These are phyloP conservation scores for Coniochaeta sp. DNA, from an alignment of 2,329 filamentous ascomycete species.

Conservation along the genomic window DNA sequence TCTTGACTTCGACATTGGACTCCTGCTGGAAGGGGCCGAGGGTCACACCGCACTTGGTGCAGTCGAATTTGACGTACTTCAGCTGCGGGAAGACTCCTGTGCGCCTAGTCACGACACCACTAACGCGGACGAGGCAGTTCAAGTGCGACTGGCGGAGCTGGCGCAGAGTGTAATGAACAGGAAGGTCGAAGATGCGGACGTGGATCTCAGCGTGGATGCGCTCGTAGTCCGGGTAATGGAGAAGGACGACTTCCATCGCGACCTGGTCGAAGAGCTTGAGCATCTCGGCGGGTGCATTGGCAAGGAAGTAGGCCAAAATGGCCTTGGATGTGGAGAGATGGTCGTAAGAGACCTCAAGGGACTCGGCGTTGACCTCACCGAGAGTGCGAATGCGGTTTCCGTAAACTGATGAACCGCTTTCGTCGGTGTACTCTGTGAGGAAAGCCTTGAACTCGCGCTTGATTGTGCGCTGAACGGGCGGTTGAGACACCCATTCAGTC, in stretches of 20 bases:
- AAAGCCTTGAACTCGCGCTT: constrained; percentile 97
- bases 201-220: constrained; percentile 97
- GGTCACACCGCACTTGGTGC: constrained; percentile 83
- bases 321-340: constrained; percentile 88
- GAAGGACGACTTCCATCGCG: constrained; percentile 89
- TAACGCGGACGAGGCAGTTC: constrained; percentile 91
- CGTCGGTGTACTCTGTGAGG: constrained; percentile 90
- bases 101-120: constrained; percentile 88
- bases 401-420: constrained; percentile 85
- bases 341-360: constrained; percentile 91
- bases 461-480: constrained; percentile 85
- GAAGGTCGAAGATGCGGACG: constrained; percentile 90
- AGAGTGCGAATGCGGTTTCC: constrained; percentile 88
- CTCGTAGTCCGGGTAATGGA: constrained; percentile 96
- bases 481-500: constrained; percentile 90
- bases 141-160: constrained; percentile 92
- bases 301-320: constrained; percentile 89
- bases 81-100: constrained; percentile 96
- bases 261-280: constrained; percentile 95
- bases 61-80: constrained; percentile 98
- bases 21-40: constrained; percentile 97
- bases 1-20: constrained; percentile 91
- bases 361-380: constrained; percentile 96
- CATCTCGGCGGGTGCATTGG: constrained; percentile 91
- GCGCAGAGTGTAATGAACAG: constrained; percentile 88